Percentiles rank a stretch among this genome's conserved stretches.
phyloP scores from a whole-genome alignment of 805 yeast species.

The Metschnikowia kofuensis region DNA sequence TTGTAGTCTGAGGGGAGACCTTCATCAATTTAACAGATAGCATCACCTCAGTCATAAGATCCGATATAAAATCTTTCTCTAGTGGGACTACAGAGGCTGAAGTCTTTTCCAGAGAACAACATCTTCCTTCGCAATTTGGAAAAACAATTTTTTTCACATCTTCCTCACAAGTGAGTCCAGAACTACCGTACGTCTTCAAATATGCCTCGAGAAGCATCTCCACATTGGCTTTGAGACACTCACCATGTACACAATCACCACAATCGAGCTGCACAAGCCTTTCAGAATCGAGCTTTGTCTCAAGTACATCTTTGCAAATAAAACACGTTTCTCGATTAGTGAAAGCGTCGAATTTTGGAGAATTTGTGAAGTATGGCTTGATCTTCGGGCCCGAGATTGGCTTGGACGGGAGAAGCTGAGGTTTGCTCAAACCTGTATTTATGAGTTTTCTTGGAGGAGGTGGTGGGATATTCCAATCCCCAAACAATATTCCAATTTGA shows the following conservation, averaged over 20 bases:
- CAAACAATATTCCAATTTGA: conserved; percentile 12
- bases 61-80: conserved; percentile 6
- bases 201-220: conserved; percentile 10
- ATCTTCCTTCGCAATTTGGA: conserved; percentile 13
- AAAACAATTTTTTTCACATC: conserved; percentile 3
- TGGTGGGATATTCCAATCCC: conserved; percentile 17
- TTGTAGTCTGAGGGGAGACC: background rate
- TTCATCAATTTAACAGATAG: conserved; percentile 12
- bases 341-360: conserved; percentile 1
- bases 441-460: conserved; percentile 16
- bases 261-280: conserved; percentile 49
- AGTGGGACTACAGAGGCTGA: conserved; percentile 7
- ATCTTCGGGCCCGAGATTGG: conserved; percentile 9
- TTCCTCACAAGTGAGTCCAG: background rate
- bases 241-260: conserved; percentile 56
- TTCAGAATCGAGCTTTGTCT: conserved; percentile 43
- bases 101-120: conserved; percentile 4
- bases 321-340: conserved; percentile 29
- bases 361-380: conserved; percentile 9
- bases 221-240: conserved; percentile 40
- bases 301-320: conserved; percentile 52
- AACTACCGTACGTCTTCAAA: background rate
- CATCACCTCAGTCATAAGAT: conserved; percentile 12
- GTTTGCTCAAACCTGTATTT: conserved; percentile 1
- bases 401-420: conserved; percentile 1